A percentile compares a stretch with the other conserved stretches of the same genome.
These are phyloP conservation scores for Trichopus zeylanicus DNA, from an alignment of 116 monocot genomes.

Conservation along the genomic window DNA sequence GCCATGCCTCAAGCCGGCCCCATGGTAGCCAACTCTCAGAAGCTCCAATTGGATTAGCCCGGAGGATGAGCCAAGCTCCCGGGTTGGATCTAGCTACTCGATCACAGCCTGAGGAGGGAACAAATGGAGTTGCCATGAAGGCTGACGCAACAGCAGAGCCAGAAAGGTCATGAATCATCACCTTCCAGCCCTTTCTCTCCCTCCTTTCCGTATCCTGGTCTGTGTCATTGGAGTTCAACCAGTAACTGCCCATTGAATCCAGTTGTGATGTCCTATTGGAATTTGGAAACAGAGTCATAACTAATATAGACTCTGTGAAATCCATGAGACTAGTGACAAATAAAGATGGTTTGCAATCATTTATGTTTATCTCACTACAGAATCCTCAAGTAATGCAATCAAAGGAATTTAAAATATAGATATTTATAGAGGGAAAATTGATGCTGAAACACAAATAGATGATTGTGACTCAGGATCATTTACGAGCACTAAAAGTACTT, in stretches of 20 bases:
- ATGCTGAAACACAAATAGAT: no score
- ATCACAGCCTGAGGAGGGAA: slow-evolving; percentile 55
- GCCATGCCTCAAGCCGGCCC: slow-evolving; percentile 87
- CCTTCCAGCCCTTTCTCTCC: slow-evolving; percentile 85
- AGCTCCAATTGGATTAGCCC: slow-evolving; percentile 23
- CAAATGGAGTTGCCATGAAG: slow-evolving; percentile 87
- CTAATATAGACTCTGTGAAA: no score
- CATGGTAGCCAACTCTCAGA: slow-evolving; percentile 73
- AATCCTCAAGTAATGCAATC: no score
- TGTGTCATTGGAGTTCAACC: slow-evolving; percentile 21
- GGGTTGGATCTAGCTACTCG: slow-evolving; percentile 79
- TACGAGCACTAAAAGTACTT: no score
- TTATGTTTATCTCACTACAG: no score
- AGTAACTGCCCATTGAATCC: slow-evolving; percentile 29
- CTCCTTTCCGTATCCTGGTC: slow-evolving; percentile 29
- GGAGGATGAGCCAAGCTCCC: slow-evolving; percentile 82
- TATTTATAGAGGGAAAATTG: no score
- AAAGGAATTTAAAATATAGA: no score
- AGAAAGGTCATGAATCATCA: slow-evolving; percentile 74
- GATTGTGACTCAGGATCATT: no score
- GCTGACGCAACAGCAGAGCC: slow-evolving; percentile 79
- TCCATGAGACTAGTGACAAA: no score
- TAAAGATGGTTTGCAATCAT: no score
- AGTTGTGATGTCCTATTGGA: slow-evolving; percentile 34
- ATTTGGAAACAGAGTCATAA: no score